Percentiles rank a stretch among this genome's conserved stretches.
Evolutionary conservation across 208 protist genomes (phyloP).

Genomic region (Leptomonas pyrrhocoris): DNA sequence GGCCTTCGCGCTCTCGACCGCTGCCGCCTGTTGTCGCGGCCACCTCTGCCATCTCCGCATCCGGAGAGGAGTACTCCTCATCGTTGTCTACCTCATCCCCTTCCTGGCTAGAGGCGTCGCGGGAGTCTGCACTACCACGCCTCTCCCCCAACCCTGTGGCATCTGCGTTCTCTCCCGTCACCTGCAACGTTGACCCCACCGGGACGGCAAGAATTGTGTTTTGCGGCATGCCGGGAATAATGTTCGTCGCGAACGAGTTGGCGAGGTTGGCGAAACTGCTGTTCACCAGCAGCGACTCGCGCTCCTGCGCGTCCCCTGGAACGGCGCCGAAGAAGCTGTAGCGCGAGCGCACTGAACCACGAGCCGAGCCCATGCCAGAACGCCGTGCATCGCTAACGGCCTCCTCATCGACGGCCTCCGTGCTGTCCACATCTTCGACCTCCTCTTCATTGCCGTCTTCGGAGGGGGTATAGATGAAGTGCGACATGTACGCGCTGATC

Average conservation of each 20-base stretch:
- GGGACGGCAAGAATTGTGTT: slow-evolving; percentile 36
- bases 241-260: slow-evolving; percentile 50
- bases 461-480: slow-evolving; percentile 14
- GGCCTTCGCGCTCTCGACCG: slow-evolving; percentile 9
- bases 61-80: slow-evolving; percentile 3
- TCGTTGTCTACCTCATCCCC: slow-evolving; percentile 27
- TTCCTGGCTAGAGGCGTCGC: slow-evolving; percentile 34
- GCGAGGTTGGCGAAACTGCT: slow-evolving; percentile 56
- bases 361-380: slow-evolving; percentile 6
- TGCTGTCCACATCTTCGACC: slow-evolving; percentile 13
- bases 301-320: slow-evolving; percentile 11
- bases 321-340: slow-evolving; percentile 27
- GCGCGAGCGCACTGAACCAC: slow-evolving; percentile 17
- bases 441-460: slow-evolving; percentile 15
- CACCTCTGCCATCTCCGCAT: slow-evolving; percentile 18
- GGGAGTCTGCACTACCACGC: slow-evolving; percentile 15
- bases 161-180: background rate
- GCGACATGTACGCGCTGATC: slow-evolving; percentile 30
- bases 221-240: slow-evolving; percentile 37
- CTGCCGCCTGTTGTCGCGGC: background rate
- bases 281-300: slow-evolving; percentile 31
- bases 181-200: background rate
- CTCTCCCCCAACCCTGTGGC: background rate
- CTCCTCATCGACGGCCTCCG: background rate
- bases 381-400: slow-evolving; percentile 5